These are phyloP conservation scores for Daldinia grandis DNA, from an alignment of 495 filamentous ascomycete genomes.

Conservation along the genomic window DNA sequence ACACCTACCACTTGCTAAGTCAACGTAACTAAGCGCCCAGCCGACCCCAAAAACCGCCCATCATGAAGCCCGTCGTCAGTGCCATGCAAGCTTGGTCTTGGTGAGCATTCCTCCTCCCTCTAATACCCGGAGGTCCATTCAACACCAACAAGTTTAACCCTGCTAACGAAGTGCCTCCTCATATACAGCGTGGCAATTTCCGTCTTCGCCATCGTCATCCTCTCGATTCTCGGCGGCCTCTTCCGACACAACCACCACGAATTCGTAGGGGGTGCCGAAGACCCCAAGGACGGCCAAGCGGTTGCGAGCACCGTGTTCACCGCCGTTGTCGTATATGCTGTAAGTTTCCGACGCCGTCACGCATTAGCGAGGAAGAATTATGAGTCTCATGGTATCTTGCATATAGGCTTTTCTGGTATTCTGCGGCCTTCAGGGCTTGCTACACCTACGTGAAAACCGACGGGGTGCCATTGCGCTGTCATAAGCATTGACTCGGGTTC, in stretches of 20 bases:
- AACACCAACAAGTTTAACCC: neutral
- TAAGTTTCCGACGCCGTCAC: conserved; percentile 55
- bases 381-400: conserved; percentile 20
- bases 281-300: conserved; percentile 75
- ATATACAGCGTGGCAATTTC: conserved; percentile 81
- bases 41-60: conserved; percentile 47
- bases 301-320: conserved; percentile 85
- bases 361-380: neutral
- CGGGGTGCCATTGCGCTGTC: conserved; percentile 82
- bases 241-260: conserved; percentile 80
- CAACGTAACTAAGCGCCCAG: neutral
- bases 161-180: conserved; percentile 16
- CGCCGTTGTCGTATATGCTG: conserved; percentile 84
- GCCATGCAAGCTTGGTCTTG: conserved; percentile 94
- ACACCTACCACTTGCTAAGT: neutral
- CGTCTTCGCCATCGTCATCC: conserved; percentile 85
- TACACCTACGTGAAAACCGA: conserved; percentile 79
- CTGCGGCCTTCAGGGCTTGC: conserved; percentile 83
- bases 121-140: neutral
- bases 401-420: conserved; percentile 84
- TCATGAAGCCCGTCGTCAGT: conserved; percentile 91
- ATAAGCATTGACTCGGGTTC: conserved; percentile 7
- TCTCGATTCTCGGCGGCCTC: conserved; percentile 81
- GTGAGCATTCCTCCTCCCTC: conserved; percentile 55
- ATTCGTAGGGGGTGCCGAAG: conserved; percentile 77